Base-by-base conservation (phyloP, 345 rosid genomes). In the Physaria fendleri region DNA sequence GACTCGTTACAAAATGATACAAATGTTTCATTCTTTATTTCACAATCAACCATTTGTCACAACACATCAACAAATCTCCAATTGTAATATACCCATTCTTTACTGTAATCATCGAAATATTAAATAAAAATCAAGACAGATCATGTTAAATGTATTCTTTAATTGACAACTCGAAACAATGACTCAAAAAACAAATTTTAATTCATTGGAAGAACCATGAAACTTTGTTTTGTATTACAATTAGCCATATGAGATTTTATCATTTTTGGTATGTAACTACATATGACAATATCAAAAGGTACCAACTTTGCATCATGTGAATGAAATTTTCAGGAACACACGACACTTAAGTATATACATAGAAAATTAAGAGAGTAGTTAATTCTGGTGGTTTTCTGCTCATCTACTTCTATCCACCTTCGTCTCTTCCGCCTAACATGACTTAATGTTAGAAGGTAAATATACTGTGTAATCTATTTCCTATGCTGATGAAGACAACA, bases 381-480 rank as follows among this genome's bases (percentile, higher is more conserved):
- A 71, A 80, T 65, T 72, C 56, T 41, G 87, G 78, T 65, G 71
- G 95, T 77, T 86, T 55, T 72, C 82, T 13, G 86, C 82, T 90
- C 86, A 82, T 69, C 95, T 35, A 76, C 90, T 71, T 32, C 72
- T 29, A 66, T 42, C 88, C 74, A 54, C 46, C 64, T 48, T 64
- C 62, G 35, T 52, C 67, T 0, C 47, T 38, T 38, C 53, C 54
- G 13, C 46, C 14, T 10, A 15, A 37, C n/a, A n/a, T n/a, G n/a
- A n/a, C n/a, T n/a, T 27, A 28, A 28, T 28, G 8, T 8, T 8
- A 16, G 10, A 39, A 44, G 15, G 9, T 21, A 6, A 16, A 34
- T 5, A n/a, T 23, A 3, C 9, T 24, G 2, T 7, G 32, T 5
- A 4, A 25, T 4, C 20, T 47, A 1, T 47, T n/a, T 47, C 30